phyloP scores from a whole-genome alignment of 139 green algal genomes.

The Choricystis sp. region DNA sequence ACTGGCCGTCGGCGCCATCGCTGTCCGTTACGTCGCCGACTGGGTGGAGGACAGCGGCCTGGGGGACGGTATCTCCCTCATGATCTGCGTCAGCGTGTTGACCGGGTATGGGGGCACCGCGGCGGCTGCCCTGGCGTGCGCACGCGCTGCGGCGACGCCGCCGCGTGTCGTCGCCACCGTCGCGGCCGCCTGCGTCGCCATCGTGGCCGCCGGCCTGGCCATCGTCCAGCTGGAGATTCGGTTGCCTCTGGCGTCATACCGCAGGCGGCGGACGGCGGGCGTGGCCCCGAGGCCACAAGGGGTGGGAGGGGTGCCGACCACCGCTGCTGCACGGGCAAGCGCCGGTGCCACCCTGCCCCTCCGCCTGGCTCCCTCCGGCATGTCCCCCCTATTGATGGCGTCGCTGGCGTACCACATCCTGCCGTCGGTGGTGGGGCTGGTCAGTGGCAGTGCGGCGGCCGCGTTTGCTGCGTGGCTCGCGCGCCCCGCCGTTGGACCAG shows the following conservation, averaged over 20 bases:
- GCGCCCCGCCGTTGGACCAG: too few relatives aligned
- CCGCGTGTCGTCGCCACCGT: neutral
- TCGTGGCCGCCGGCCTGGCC: slow-evolving; percentile 1
- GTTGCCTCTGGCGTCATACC: slow-evolving; percentile 9
- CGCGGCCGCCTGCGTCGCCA: neutral
- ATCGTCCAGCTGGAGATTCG: slow-evolving; percentile 1
- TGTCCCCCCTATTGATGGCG: slow-evolving; percentile 5
- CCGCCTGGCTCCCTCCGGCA: slow-evolving; percentile 6
- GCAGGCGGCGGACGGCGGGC: slow-evolving; percentile 1
- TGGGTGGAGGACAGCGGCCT: slow-evolving; percentile 4
- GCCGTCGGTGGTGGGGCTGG: neutral
- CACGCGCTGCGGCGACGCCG: neutral
- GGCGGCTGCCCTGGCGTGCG: neutral
- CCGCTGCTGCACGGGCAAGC: neutral
- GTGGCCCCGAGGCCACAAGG: neutral
- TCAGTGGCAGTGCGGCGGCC: too few relatives aligned
- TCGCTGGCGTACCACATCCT: neutral
- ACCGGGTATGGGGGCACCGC: neutral
- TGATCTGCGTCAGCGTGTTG: slow-evolving; percentile 7
- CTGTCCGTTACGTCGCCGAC: slow-evolving; percentile 3
- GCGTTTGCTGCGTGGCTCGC: neutral
- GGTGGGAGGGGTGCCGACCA: neutral
- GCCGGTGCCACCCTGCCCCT: slow-evolving; percentile 7
- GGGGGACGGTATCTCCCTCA: slow-evolving; percentile 7
- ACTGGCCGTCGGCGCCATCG: neutral